A percentile compares a stretch with the other conserved stretches of the same genome.
These are phyloP conservation scores for Aspergillus phoenicis DNA, from an alignment of 2,329 filamentous ascomycete species.

Conservation along the genomic window DNA sequence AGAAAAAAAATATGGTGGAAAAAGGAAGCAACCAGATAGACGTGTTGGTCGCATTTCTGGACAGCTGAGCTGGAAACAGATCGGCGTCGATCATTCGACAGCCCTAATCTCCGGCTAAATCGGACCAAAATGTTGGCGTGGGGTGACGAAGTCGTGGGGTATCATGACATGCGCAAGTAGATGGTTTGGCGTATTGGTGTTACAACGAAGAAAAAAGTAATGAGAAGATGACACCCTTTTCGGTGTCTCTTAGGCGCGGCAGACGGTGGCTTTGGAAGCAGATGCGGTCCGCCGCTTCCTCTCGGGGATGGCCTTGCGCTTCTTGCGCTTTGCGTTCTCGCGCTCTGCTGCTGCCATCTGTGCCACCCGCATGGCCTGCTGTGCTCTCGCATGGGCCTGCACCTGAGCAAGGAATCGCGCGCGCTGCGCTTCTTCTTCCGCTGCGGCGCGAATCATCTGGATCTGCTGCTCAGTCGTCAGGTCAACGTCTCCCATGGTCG, in stretches of 20 bases:
- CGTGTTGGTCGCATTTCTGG: slow-evolving; percentile 6
- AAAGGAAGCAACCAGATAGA: slow-evolving; percentile 8
- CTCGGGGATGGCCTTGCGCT: slow-evolving; percentile 31
- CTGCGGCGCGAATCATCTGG: slow-evolving; percentile 38
- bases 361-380: slow-evolving; percentile 41
- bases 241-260: slow-evolving; percentile 16
- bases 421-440: slow-evolving; percentile 41
- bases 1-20: not conserved
- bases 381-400: slow-evolving; percentile 44
- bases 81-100: slow-evolving; percentile 15
- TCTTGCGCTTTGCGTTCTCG: slow-evolving; percentile 32
- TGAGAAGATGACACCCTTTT: not conserved
- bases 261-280: slow-evolving; percentile 17
- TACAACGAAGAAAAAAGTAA: slow-evolving; percentile 2
- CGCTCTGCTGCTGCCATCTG: slow-evolving; percentile 33
- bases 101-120: slow-evolving; percentile 8
- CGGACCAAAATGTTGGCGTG: slow-evolving; percentile 3
- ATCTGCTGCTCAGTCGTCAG: slow-evolving; percentile 46
- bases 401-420: slow-evolving; percentile 44
- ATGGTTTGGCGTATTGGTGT: slow-evolving; percentile 1
- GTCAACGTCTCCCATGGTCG: slow-evolving; percentile 27
- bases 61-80: not conserved
- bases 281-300: slow-evolving; percentile 31
- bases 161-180: slow-evolving; percentile 3
- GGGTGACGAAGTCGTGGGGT: slow-evolving; percentile 14